Conservation (phyloP, 257 asterid genomes). For the Capsicum baccatum region DNA sequence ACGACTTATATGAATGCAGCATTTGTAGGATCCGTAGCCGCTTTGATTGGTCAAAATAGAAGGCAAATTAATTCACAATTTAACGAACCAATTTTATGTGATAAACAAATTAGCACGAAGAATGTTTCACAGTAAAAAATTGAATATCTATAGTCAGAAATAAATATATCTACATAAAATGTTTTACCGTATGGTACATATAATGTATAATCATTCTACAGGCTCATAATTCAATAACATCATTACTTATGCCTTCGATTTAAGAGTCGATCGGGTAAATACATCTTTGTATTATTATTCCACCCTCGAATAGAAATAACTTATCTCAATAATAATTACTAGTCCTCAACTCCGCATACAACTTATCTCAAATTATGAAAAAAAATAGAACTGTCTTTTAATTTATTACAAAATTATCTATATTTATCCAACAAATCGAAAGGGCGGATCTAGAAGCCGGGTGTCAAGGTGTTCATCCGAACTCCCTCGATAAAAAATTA, state of each 20-base stretch:
- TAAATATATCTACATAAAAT: neutral
- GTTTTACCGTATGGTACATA: no score
- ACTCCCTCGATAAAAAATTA: no score
- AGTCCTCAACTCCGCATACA: neutral
- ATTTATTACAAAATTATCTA: no score
- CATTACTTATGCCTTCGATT: no score
- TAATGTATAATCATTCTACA: no score
- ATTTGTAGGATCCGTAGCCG: conserved; percentile 63
- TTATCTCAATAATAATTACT: neutral
- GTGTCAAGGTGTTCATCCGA: no score
- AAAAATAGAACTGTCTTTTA: no score
- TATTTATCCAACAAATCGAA: no score
- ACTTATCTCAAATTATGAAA: neutral
- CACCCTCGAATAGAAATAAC: neutral
- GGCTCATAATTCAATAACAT: no score
- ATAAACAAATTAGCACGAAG: conserved; percentile 2
- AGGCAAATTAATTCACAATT: neutral
- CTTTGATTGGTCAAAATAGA: conserved; percentile 43
- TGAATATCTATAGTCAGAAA: neutral
- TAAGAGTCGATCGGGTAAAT: no score
- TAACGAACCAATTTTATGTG: neutral
- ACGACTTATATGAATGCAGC: conserved; percentile 81
- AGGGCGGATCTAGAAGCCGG: no score
- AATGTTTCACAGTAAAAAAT: neutral
- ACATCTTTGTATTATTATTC: no score